phyloP scores from a whole-genome alignment of 2,329 filamentous ascomycete species.

The Elsinoe batatas region DNA sequence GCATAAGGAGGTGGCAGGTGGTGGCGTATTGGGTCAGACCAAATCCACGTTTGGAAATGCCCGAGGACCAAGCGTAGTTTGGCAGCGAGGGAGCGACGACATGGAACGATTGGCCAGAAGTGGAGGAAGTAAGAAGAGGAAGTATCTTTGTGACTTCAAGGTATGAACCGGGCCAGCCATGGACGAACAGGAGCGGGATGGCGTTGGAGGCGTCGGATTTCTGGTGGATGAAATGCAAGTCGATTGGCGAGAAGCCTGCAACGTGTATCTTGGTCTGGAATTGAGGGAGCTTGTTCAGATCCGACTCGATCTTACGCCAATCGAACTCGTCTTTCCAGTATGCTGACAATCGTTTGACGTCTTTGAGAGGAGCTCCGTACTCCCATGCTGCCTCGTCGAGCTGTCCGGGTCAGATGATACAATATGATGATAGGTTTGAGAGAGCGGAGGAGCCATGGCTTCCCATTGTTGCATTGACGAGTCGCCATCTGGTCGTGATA shows the following conservation, averaged over 20 bases:
- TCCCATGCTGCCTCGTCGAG: constrained; percentile 43
- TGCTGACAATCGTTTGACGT: constrained; percentile 49
- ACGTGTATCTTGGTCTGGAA: constrained; percentile 46
- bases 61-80: constrained; percentile 45
- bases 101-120: constrained; percentile 40
- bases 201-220: constrained; percentile 41
- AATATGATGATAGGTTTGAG: not conserved
- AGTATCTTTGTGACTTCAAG: constrained; percentile 57
- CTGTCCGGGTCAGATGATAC: constrained; percentile 7
- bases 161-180: constrained; percentile 61
- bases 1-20: constrained; percentile 58
- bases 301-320: constrained; percentile 51
- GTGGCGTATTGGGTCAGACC: constrained; percentile 53
- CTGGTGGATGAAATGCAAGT: constrained; percentile 57
- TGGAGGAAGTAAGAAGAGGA: constrained; percentile 30
- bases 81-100: constrained; percentile 46
- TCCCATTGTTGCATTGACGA: no score
- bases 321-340: constrained; percentile 50
- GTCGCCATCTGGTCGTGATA: no score
- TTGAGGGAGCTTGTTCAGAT: constrained; percentile 52
- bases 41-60: constrained; percentile 46
- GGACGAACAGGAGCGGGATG: constrained; percentile 58
- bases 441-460: no score
- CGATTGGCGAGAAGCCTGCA: constrained; percentile 48
- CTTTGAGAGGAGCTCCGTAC: constrained; percentile 50